Evolutionary conservation across 805 yeast genomes (phyloP).

Genomic region (Pichia cephalocereana): DNA sequence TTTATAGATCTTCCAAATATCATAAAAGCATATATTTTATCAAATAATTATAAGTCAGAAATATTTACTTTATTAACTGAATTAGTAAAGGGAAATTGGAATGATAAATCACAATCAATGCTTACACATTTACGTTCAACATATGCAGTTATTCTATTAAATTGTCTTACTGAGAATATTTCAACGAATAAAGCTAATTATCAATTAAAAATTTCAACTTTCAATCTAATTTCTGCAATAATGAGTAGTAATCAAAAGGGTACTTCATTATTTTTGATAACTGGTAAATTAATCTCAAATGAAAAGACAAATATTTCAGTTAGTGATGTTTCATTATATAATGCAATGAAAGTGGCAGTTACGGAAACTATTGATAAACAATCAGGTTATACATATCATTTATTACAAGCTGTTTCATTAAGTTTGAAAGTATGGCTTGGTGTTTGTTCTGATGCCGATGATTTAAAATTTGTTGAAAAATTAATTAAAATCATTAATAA

Average conservation of each 20-base stretch:
- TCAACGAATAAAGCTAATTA: constrained; percentile 45
- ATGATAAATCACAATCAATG: constrained; percentile 61
- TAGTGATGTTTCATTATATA: constrained; percentile 37
- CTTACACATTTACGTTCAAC: constrained; percentile 71
- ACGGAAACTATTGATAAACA: constrained; percentile 46
- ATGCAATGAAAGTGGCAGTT: constrained; percentile 47
- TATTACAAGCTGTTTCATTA: constrained; percentile 63
- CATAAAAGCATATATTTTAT: constrained; percentile 47
- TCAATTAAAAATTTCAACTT: constrained; percentile 43
- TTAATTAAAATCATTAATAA: constrained; percentile 21
- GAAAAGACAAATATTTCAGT: constrained; percentile 7
- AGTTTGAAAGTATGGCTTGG: constrained; percentile 76
- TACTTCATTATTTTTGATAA: constrained; percentile 57
- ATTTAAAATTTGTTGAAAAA: constrained; percentile 35
- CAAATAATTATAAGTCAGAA: constrained; percentile 36
- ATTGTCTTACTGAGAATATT: constrained; percentile 53
- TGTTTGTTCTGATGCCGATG: constrained; percentile 41
- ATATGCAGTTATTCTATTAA: constrained; percentile 49
- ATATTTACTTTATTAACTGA: constrained; percentile 49
- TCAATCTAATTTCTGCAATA: constrained; percentile 57
- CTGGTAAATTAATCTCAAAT: constrained; percentile 41
- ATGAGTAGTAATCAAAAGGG: constrained; percentile 73
- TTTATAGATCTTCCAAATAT: constrained; percentile 48
- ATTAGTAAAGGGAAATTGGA: constrained; percentile 49
- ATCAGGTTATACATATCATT: constrained; percentile 51